Evolutionary conservation across 164 flowering plant species (phyloP).

Genomic region (Vitis amurensis): DNA sequence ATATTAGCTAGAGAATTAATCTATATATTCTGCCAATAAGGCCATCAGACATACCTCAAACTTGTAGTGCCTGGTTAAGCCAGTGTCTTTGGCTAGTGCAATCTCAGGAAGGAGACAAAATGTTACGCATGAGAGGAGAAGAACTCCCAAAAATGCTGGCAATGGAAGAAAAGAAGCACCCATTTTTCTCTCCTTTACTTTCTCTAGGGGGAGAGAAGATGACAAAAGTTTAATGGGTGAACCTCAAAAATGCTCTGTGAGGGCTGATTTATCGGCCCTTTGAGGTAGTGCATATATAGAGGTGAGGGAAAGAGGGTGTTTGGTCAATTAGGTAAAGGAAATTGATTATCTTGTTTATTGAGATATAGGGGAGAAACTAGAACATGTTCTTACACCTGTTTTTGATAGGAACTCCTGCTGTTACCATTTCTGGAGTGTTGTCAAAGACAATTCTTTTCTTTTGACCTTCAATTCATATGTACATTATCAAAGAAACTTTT

Average conservation of each 20-base stretch:
- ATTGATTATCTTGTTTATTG: not conserved
- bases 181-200: constrained; percentile 10
- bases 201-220: not conserved
- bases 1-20: not conserved
- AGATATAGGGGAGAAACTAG: not conserved
- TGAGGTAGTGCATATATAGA: constrained; percentile 5
- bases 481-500: no score
- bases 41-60: constrained; percentile 23
- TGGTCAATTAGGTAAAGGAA: constrained; percentile 6
- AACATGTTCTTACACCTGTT: not conserved
- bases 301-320: not conserved
- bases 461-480: not conserved
- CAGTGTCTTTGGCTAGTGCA: constrained; percentile 14
- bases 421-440: constrained; percentile 25
- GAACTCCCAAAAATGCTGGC: not conserved
- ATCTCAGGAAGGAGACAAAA: constrained; percentile 12
- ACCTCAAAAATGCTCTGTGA: no score
- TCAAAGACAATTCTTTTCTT: constrained; percentile 19
- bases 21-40: not conserved
- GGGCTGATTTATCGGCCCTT: not conserved
- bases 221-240: not conserved
- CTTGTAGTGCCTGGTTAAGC: constrained; percentile 38
- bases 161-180: constrained; percentile 12
- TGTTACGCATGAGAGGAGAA: not conserved
- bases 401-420: constrained; percentile 11